Evolutionary conservation across 2,329 filamentous ascomycete genomes (phyloP), one percentile per base, ranked within the genome.

Genomic region (Fusarium pseudonygamai): DNA sequence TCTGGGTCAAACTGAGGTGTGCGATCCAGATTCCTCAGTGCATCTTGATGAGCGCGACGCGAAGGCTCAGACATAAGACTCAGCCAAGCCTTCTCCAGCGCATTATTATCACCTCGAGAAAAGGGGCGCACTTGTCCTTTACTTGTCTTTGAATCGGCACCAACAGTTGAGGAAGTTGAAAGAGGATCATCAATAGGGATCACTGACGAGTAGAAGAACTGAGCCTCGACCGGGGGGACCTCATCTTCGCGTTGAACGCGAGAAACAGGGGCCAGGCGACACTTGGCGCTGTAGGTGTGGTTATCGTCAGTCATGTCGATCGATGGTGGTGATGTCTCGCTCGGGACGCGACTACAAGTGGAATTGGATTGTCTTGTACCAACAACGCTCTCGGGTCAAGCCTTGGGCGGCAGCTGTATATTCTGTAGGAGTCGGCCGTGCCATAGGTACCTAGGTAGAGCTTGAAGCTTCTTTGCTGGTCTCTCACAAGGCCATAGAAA

Each of bases 121-220:
- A 97, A 97, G 0, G 95, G 94, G 47, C 93, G 90, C 14, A 94
- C 89, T 52, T 90, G 88, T 40, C 88, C 86, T 75, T 88, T 91
- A 39, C 86, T 82, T 62, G 87, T 81, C 63, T 84, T 87, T 20
- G 86, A 79, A 57, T 91, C 83, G 80, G 86, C 77, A 30, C 81
- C 81, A 79, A 88, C 80, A 81, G 90, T 78, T 83, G 87, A 81
- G 16, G 86, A 83, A 4, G 92, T 89, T 15, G 93, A 94, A n/a
- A 97, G 87, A 30, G 94, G 94, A 78, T 97, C 95, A 78, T 97
- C 95, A 79, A 97, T 95, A 36, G 94, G 92, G 56, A 96, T 88
- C 18, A 91, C 85, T 16, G 94, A 96, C 20, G 91, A 89, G 82
- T 97, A 97, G 83, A 97, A 97, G 84, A 94, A 97, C 72, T 94